phyloP scores from a whole-genome alignment of 1,284 basidiomycete species.

The Rhodotorula sp. region DNA sequence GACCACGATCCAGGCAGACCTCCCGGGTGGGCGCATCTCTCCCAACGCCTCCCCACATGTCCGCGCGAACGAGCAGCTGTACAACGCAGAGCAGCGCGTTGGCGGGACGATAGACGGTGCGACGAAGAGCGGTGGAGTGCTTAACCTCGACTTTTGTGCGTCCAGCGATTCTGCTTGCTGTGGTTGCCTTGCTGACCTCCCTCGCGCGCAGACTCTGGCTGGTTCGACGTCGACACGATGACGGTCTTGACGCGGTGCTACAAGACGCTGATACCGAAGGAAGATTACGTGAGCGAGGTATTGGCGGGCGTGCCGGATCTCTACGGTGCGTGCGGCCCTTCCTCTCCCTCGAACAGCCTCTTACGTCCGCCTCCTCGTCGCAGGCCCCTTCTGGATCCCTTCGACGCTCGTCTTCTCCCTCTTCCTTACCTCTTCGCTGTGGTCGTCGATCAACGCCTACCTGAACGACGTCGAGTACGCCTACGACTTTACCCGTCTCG shows the following conservation, averaged over 20 bases:
- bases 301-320: constrained; percentile 54
- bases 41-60: constrained; percentile 30
- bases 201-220: constrained; percentile 48
- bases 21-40: constrained; percentile 36
- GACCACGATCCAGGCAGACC: constrained; percentile 27
- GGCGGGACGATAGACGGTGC: constrained; percentile 29
- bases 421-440: constrained; percentile 86
- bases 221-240: constrained; percentile 53
- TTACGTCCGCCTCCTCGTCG: neutral
- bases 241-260: constrained; percentile 51
- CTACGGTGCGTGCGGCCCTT: constrained; percentile 48
- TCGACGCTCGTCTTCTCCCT: constrained; percentile 86
- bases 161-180: neutral
- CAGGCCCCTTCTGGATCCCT: constrained; percentile 89
- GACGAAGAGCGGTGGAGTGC: constrained; percentile 34
- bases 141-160: constrained; percentile 39
- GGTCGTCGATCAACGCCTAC: constrained; percentile 75
- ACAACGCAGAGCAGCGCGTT: constrained; percentile 27
- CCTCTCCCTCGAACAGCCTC: neutral
- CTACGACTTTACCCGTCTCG: constrained; percentile 80
- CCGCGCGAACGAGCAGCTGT: constrained; percentile 21
- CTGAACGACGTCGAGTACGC: constrained; percentile 64
- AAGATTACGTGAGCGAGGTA: constrained; percentile 52
- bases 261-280: constrained; percentile 51
- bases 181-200: neutral